These are phyloP conservation scores for Astrocystis sublimbata DNA, from an alignment of 495 filamentous ascomycete genomes.

Conservation along the genomic window DNA sequence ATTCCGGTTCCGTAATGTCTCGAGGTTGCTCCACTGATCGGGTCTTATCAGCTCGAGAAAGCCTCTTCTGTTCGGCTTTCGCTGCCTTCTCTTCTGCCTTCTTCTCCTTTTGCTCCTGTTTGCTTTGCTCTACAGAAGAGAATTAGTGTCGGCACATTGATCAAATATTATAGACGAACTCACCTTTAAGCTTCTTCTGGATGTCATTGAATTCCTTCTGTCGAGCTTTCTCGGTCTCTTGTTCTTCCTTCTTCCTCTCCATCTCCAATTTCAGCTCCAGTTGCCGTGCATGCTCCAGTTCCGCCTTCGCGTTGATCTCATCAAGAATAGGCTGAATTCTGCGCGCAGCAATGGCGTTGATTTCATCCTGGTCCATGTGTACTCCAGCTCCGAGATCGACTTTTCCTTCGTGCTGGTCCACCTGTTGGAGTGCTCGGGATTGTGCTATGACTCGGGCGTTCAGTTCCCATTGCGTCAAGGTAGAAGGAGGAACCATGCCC, in stretches of 20 bases:
- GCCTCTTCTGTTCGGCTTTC: slow-evolving; percentile 51
- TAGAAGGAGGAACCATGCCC: slow-evolving; percentile 69
- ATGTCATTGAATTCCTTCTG: slow-evolving; percentile 49
- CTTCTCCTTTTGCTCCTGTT: slow-evolving; percentile 48
- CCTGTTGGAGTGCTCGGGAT: slow-evolving; percentile 60
- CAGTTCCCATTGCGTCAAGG: slow-evolving; percentile 75
- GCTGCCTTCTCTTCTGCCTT: slow-evolving; percentile 53
- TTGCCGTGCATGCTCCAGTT: slow-evolving; percentile 62
- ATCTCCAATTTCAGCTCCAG: slow-evolving; percentile 52
- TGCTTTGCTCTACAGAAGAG: slow-evolving; percentile 46
- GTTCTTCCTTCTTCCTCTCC: slow-evolving; percentile 49
- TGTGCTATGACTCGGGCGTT: slow-evolving; percentile 68
- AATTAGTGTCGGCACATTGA: slow-evolving; percentile 22
- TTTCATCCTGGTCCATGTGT: slow-evolving; percentile 73
- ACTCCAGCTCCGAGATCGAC: slow-evolving; percentile 81
- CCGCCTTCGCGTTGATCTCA: slow-evolving; percentile 77
- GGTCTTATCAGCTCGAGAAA: slow-evolving; percentile 46
- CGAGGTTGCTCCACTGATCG: slow-evolving; percentile 26
- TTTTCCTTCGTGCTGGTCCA: slow-evolving; percentile 55
- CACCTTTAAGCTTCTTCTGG: slow-evolving; percentile 46
- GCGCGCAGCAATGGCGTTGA: slow-evolving; percentile 76
- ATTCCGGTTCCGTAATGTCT: not conserved
- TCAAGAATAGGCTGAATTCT: slow-evolving; percentile 89
- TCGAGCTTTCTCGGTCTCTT: slow-evolving; percentile 43
- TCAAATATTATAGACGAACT: slow-evolving; percentile 10